These are phyloP conservation scores for Dictyostelium brefeldianum DNA, from an alignment of 78 protist species.

Conservation along the genomic window DNA sequence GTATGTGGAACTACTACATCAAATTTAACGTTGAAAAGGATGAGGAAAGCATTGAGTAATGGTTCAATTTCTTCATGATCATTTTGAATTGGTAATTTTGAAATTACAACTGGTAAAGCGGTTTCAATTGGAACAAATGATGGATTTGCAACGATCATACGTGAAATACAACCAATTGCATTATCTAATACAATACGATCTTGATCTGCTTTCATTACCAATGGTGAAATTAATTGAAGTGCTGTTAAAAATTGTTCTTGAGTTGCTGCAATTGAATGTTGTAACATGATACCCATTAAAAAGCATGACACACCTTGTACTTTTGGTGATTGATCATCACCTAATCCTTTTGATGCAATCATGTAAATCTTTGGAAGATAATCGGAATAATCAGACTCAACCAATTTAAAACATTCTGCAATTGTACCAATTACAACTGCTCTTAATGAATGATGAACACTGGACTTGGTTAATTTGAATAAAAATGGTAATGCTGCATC, in stretches of 20 bases:
- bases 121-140: conserved; percentile 39
- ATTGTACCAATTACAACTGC: conserved; percentile 62
- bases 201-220: not conserved
- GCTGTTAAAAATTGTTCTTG: conserved; percentile 19
- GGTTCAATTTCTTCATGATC: conserved; percentile 63
- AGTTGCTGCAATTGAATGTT: conserved; percentile 10
- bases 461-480: conserved; percentile 25
- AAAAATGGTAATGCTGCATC: conserved; percentile 33
- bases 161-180: conserved; percentile 62
- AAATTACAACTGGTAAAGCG: conserved; percentile 11
- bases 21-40: conserved; percentile 9
- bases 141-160: conserved; percentile 21
- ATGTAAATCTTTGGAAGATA: conserved; percentile 11
- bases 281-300: conserved; percentile 51
- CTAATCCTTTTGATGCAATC: conserved; percentile 20
- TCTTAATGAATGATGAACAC: conserved; percentile 29
- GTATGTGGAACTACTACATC: conserved; percentile 30
- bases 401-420: conserved; percentile 44
- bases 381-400: conserved; percentile 3
- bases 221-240: conserved; percentile 44
- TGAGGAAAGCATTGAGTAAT: conserved; percentile 20
- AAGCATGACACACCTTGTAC: conserved; percentile 36
- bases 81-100: conserved; percentile 50
- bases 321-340: conserved; percentile 41
- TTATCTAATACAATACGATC: conserved; percentile 49